Evolutionary conservation across 352 stramenopile genomes (phyloP).

Genomic region (Globisporangium camurandrum): DNA sequence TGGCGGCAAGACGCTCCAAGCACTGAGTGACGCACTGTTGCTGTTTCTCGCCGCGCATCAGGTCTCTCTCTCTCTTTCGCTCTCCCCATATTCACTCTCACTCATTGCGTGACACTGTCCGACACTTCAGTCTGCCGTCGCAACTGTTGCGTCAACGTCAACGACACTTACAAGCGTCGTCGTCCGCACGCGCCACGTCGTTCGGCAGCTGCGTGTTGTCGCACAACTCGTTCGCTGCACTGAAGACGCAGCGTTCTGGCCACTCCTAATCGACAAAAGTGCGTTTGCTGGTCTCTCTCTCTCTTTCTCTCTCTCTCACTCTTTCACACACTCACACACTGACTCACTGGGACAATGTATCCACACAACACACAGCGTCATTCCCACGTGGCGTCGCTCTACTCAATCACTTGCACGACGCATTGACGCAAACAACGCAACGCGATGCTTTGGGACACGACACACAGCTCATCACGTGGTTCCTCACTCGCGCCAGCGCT

Average conservation of each 20-base stretch:
- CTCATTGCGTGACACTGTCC: neutral
- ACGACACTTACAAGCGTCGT: slow-evolving; percentile 24
- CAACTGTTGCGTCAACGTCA: neutral
- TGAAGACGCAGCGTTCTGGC: too few species aligned
- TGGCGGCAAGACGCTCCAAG: slow-evolving; percentile 60
- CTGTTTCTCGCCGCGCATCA: slow-evolving; percentile 43
- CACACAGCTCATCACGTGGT: slow-evolving; percentile 33
- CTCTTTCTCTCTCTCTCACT: neutral
- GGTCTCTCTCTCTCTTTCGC: slow-evolving; percentile 14
- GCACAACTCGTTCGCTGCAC: slow-evolving; percentile 23
- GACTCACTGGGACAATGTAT: too few species aligned
- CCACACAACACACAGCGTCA: slow-evolving; percentile 20
- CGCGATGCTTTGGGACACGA: slow-evolving; percentile 27
- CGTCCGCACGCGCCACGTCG: slow-evolving; percentile 25
- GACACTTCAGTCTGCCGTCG: slow-evolving; percentile 5
- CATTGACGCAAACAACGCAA: slow-evolving; percentile 23
- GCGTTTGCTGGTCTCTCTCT: neutral
- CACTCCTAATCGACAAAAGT: slow-evolving; percentile 22
- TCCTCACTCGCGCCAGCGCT: slow-evolving; percentile 42
- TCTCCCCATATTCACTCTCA: neutral
- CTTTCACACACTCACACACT: neutral
- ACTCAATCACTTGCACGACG: slow-evolving; percentile 36
- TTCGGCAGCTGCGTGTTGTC: slow-evolving; percentile 22
- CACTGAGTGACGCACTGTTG: slow-evolving; percentile 40
- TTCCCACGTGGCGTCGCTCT: slow-evolving; percentile 46